Conservation (phyloP, 805 yeast genomes). For the Phaffomyces opuntiae region DNA sequence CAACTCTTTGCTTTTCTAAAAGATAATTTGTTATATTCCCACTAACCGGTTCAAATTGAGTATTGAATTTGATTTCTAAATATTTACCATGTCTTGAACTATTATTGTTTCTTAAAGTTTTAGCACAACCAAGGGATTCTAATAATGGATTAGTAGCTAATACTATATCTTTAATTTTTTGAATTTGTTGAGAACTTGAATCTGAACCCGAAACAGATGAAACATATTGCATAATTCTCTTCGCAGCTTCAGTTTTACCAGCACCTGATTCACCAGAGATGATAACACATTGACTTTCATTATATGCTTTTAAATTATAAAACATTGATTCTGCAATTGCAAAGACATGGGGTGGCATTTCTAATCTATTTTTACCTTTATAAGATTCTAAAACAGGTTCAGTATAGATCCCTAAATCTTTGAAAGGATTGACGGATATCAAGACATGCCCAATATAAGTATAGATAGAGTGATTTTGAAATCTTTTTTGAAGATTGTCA, state of each 20-base stretch:
- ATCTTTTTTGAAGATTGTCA: constrained; percentile 83
- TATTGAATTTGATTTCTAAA: constrained; percentile 81
- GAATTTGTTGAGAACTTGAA: constrained; percentile 59
- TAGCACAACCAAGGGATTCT: constrained; percentile 92
- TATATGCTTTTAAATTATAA: constrained; percentile 88
- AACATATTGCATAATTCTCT: constrained; percentile 94
- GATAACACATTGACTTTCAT: constrained; percentile 94
- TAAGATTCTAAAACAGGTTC: constrained; percentile 67
- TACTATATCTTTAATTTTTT: constrained; percentile 92
- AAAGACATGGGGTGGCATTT: constrained; percentile 96
- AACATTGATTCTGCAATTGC: constrained; percentile 97
- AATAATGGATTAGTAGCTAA: constrained; percentile 91
- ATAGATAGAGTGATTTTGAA: constrained; percentile 83
- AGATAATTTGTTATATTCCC: constrained; percentile 95
- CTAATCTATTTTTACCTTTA: constrained; percentile 87
- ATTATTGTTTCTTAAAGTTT: constrained; percentile 82
- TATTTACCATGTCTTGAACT: constrained; percentile 92
- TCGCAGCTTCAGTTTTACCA: constrained; percentile 97
- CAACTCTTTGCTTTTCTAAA: constrained; percentile 93
- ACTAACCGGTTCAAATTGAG: constrained; percentile 79
- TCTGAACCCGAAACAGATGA: constrained; percentile 77
- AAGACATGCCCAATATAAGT: constrained; percentile 92
- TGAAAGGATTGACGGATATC: constrained; percentile 93
- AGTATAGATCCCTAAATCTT: constrained; percentile 93
- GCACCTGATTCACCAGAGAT: constrained; percentile 98